A percentile compares a stretch with the other conserved stretches of the same genome.
Evolutionary conservation across 352 stramenopile species (phyloP).

Genomic region (Globisporangium spiculum): DNA sequence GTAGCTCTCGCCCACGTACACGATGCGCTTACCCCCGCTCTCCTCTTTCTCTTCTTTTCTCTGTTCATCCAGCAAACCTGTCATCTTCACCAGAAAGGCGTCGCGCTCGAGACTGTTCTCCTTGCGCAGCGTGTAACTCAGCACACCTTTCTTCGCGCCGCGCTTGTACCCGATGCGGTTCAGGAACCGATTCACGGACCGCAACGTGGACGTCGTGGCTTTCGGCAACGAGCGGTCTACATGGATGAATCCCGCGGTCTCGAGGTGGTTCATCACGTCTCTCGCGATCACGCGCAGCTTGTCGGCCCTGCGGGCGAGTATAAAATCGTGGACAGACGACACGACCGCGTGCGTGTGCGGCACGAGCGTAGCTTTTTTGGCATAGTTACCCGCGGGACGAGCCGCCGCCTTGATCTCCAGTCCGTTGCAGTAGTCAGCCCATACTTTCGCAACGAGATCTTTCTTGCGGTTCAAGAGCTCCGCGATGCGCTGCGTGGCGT

Average conservation of each 20-base stretch:
- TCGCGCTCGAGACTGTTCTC: slow-evolving; percentile 3
- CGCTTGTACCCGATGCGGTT: slow-evolving; percentile 5
- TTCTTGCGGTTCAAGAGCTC: slow-evolving; percentile 10
- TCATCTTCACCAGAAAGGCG: slow-evolving; percentile 8
- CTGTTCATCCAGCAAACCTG: neutral
- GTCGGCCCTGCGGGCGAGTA: neutral
- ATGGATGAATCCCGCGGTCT: neutral
- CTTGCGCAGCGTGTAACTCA: slow-evolving; percentile 2
- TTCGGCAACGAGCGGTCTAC: neutral
- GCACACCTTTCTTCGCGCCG: neutral
- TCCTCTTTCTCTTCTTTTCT: neutral
- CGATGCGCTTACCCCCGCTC: neutral
- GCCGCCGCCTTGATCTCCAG: neutral
- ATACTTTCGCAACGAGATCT: slow-evolving; percentile 5
- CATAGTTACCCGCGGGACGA: slow-evolving; percentile 4
- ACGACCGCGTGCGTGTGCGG: slow-evolving; percentile 1
- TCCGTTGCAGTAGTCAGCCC: slow-evolving; percentile 9
- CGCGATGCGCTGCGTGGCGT: slow-evolving; percentile 9
- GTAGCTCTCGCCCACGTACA: slow-evolving; percentile 16
- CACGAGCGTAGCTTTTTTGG: slow-evolving; percentile 4
- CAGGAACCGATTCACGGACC: slow-evolving; percentile 5
- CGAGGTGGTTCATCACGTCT: slow-evolving; percentile 2
- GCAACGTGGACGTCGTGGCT: neutral
- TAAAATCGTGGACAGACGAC: slow-evolving; percentile 5
- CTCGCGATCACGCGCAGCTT: neutral